Evolutionary conservation across 345 rosid species (phyloP).

Genomic region (Populus nigra): DNA sequence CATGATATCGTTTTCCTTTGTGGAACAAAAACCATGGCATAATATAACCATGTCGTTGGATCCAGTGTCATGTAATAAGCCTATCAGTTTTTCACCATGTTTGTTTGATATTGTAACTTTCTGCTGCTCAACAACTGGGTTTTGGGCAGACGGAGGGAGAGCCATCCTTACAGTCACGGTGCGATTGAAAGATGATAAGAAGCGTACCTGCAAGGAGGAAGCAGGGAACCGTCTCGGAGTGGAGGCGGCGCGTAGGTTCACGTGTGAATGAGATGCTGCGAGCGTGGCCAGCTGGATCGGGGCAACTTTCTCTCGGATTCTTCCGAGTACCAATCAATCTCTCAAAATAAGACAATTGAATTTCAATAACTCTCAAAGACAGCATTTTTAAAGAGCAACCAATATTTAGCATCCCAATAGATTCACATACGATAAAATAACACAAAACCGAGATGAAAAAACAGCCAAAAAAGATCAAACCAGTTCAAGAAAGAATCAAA

Average conservation of each 20-base stretch:
- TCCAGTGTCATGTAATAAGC: slow-evolving; percentile 3
- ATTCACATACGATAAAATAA: not conserved
- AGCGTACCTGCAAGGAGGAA: not conserved
- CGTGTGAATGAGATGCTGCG: no score
- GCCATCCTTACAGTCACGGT: slow-evolving; percentile 4
- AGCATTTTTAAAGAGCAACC: no score
- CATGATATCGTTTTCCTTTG: slow-evolving; percentile 19
- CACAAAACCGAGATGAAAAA: not conserved
- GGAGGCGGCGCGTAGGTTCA: no score
- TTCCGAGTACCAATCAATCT: no score
- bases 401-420: no score
- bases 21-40: slow-evolving; percentile 28
- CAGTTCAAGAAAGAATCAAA: not conserved
- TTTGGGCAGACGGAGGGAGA: not conserved
- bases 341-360: no score
- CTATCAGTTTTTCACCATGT: slow-evolving; percentile 28
- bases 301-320: no score
- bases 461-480: not conserved
- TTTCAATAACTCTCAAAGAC: no score
- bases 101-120: slow-evolving; percentile 17
- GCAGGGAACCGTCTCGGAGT: no score
- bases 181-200: not conserved
- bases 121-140: slow-evolving; percentile 19
- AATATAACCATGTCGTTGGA: slow-evolving; percentile 26
- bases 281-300: no score